A percentile compares a stretch with the other conserved stretches of the same genome.
phyloP scores from a whole-genome alignment of 164 flowering plant genomes.

The Taxillus chinensis region DNA sequence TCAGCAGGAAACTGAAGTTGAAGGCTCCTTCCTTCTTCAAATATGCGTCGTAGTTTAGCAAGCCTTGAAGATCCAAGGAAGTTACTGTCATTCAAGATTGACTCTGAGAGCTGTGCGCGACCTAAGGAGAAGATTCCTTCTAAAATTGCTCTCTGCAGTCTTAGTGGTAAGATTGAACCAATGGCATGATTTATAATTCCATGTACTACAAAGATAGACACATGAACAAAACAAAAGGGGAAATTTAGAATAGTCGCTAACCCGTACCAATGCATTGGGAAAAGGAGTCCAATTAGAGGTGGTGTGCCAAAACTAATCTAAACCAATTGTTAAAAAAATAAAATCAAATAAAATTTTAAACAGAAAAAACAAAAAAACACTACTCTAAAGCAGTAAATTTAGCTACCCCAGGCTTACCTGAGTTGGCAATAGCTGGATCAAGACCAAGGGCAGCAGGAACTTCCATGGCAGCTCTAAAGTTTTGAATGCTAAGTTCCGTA shows the following conservation, averaged over 20 bases:
- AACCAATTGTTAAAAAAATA: neutral
- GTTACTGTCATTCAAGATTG: conserved; percentile 59
- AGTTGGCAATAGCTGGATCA: conserved; percentile 74
- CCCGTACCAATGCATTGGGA: no score
- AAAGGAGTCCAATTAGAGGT: no score
- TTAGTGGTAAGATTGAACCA: conserved; percentile 69
- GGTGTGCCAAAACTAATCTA: no score
- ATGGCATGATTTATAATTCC: conserved; percentile 38
- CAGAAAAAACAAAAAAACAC: neutral
- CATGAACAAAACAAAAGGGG: neutral
- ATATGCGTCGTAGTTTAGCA: conserved; percentile 53
- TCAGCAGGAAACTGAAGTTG: conserved; percentile 98
- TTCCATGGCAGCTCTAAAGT: conserved; percentile 90
- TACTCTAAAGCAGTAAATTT: neutral
- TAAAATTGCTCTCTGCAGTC: conserved; percentile 58
- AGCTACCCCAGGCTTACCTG: conserved; percentile 38
- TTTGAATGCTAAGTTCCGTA: conserved; percentile 74
- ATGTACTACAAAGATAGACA: conserved; percentile 50
- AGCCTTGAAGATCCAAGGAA: conserved; percentile 82
- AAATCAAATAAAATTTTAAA: neutral
- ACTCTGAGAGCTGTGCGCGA: conserved; percentile 70
- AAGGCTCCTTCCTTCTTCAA: conserved; percentile 95
- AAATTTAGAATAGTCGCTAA: neutral
- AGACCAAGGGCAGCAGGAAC: conserved; percentile 97
- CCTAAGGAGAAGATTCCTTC: conserved; percentile 75